Percentiles rank a stretch among this genome's conserved stretches.
These are phyloP conservation scores for Cairneyella variabilis DNA, from an alignment of 495 filamentous ascomycete genomes.

Conservation along the genomic window DNA sequence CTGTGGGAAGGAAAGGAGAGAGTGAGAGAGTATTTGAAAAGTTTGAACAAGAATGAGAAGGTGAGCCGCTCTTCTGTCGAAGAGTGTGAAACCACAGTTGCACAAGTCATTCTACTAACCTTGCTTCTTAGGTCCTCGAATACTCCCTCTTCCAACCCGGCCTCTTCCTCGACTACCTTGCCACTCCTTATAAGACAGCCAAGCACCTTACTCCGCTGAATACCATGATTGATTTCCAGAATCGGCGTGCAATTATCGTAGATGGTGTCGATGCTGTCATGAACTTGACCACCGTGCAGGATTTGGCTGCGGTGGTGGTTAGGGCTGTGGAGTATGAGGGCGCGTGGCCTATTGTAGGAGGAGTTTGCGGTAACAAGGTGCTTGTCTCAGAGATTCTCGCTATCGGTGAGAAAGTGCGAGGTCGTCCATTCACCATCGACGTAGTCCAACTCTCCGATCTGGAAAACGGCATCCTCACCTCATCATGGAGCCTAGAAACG, in stretches of 20 bases:
- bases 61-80: conserved; percentile 26
- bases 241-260: conserved; percentile 43
- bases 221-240: conserved; percentile 41
- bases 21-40: conserved; percentile 43
- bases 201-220: conserved; percentile 43
- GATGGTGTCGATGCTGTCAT: conserved; percentile 41
- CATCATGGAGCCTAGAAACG: conserved; percentile 38
- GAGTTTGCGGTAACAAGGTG: conserved; percentile 44
- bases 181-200: conserved; percentile 43
- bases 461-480: conserved; percentile 37
- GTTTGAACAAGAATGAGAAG: conserved; percentile 47
- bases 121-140: conserved; percentile 53
- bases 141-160: conserved; percentile 57
- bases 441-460: conserved; percentile 43
- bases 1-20: conserved; percentile 48
- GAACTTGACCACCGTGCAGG: conserved; percentile 42
- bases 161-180: conserved; percentile 50
- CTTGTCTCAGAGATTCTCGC: conserved; percentile 38
- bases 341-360: conserved; percentile 52
- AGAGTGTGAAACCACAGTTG: too few species aligned
- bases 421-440: conserved; percentile 33
- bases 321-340: conserved; percentile 47
- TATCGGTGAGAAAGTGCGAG: conserved; percentile 46
- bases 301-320: conserved; percentile 43
- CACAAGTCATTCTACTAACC: too few species aligned